Evolutionary conservation across 2,329 filamentous ascomycete species (phyloP).

Genomic region (Zymoseptoria tritici): DNA sequence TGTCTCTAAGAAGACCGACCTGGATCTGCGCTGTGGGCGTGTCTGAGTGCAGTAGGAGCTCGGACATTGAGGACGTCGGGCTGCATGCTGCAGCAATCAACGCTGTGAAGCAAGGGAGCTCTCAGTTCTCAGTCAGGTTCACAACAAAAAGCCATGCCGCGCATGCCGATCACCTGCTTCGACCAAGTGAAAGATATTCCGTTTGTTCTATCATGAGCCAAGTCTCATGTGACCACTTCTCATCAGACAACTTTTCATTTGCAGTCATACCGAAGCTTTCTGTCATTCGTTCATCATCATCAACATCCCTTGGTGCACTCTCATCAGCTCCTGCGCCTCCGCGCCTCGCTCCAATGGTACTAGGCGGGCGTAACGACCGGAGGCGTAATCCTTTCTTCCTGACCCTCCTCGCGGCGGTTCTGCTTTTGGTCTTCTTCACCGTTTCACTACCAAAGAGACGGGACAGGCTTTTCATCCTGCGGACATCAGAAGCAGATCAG

Average conservation of each 20-base stretch:
- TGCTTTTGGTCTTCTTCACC: slow-evolving; percentile 3
- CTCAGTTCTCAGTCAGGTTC: not conserved
- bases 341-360: not conserved
- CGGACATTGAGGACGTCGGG: not conserved
- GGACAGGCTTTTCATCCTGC: slow-evolving; percentile 10
- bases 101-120: not conserved
- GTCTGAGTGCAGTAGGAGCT: not conserved
- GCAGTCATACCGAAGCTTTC: not conserved
- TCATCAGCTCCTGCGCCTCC: not conserved
- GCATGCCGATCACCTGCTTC: not conserved
- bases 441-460: slow-evolving; percentile 11
- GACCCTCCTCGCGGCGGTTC: not conserved
- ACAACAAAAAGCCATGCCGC: not conserved
- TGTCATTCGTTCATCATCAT: not conserved
- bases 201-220: not conserved
- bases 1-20: not conserved
- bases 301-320: not conserved
- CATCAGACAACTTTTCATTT: not conserved
- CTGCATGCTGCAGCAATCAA: not conserved
- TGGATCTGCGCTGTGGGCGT: not conserved
- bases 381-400: not conserved
- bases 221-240: not conserved
- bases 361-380: not conserved
- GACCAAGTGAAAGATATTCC: not conserved
- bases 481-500: slow-evolving; percentile 5